phyloP scores from a whole-genome alignment of 306 rosid species.

The Trifolium subterraneum region DNA sequence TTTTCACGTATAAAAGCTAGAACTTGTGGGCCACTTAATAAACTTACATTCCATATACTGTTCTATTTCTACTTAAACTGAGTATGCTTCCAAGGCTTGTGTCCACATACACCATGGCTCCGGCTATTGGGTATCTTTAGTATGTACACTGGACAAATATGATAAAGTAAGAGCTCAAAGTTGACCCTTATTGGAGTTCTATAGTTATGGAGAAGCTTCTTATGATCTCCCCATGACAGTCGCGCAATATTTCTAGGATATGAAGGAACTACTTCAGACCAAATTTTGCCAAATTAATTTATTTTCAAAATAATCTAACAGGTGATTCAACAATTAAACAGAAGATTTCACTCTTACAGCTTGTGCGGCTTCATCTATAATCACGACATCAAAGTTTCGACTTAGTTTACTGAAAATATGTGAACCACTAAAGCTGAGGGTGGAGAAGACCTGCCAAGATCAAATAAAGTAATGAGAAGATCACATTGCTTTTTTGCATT shows the following conservation, averaged over 20 bases:
- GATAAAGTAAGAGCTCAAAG: slow-evolving; percentile 5
- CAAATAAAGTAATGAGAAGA: slow-evolving; percentile 45
- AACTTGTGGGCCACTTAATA: background rate
- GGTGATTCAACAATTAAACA: slow-evolving; percentile 21
- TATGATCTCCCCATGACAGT: background rate
- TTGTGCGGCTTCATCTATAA: slow-evolving; percentile 98
- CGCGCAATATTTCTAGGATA: slow-evolving; percentile 6
- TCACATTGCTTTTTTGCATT: slow-evolving; percentile 17
- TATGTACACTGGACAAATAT: background rate
- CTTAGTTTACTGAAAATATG: slow-evolving; percentile 72
- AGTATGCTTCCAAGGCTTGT: background rate
- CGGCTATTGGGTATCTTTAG: background rate
- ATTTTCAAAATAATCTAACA: slow-evolving; percentile 35
- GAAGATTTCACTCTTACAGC: slow-evolving; percentile 69
- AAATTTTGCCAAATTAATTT: slow-evolving; percentile 25
- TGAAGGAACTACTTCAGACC: slow-evolving; percentile 23
- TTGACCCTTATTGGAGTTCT: background rate
- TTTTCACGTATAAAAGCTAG: background rate
- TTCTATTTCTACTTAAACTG: background rate
- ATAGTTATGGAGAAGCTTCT: slow-evolving; percentile 6
- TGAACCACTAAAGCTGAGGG: slow-evolving; percentile 94
- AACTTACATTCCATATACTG: background rate
- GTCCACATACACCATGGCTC: background rate
- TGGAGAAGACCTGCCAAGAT: slow-evolving; percentile 86
- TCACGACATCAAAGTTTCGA: slow-evolving; percentile 89